Conservation (phyloP, 2,329 filamentous ascomycete genomes). For the Monosporascus sp. region DNA sequence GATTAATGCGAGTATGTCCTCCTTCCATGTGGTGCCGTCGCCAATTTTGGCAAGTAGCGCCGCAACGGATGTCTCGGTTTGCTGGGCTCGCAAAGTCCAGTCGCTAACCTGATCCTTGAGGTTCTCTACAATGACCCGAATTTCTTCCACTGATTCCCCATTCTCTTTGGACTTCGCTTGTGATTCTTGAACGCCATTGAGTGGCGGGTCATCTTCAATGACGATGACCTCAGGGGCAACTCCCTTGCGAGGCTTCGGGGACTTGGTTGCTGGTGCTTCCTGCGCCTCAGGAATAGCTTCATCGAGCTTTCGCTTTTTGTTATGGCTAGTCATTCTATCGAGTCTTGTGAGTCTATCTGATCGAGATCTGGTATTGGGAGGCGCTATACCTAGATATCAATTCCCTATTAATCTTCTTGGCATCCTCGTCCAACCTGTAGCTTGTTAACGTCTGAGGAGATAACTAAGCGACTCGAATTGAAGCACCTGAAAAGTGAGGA, state of each 20-base stretch:
- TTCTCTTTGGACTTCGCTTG: not conserved
- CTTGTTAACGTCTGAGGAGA: not conserved
- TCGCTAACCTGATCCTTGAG: not conserved
- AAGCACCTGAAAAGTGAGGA: not conserved
- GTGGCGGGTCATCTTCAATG: not conserved
- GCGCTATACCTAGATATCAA: not conserved
- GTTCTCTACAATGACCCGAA: not conserved
- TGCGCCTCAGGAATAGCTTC: not conserved
- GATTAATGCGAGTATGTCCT: not conserved
- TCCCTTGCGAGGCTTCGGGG: not conserved
- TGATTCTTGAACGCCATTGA: not conserved
- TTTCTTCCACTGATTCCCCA: not conserved
- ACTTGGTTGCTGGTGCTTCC: not conserved
- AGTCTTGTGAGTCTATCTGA: not conserved
- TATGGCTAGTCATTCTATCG: not conserved
- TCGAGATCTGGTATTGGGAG: not conserved
- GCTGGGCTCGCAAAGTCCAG: not conserved
- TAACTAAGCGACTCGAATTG: not conserved
- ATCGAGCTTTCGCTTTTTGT: not conserved
- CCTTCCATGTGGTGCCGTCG: not conserved
- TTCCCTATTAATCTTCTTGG: not conserved
- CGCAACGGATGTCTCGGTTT: not conserved
- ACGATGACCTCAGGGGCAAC: not conserved
- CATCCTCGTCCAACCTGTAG: not conserved
- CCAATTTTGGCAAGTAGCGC: not conserved